Evolutionary conservation across 108 stramenopile species (phyloP).

Genomic region (Tribonema minus): DNA sequence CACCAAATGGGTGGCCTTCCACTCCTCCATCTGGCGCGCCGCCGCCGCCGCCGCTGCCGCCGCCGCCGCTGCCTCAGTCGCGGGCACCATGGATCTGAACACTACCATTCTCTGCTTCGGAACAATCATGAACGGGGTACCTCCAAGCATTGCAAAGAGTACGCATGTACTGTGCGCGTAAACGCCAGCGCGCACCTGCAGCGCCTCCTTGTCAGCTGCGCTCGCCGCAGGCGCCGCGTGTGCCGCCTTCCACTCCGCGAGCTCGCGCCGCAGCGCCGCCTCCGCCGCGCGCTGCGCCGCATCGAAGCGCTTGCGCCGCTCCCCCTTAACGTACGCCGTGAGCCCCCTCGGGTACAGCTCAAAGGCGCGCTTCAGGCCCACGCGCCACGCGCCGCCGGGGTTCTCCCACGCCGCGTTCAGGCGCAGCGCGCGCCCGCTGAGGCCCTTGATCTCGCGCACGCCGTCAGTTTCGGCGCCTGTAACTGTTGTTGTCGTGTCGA

Average conservation of each 20-base stretch:
- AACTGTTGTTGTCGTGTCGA: slow-evolving; percentile 59
- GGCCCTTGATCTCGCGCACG: slow-evolving; percentile 26
- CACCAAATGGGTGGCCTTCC: too few relatives aligned
- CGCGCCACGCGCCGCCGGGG: slow-evolving; percentile 30
- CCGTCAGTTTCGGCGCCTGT: slow-evolving; percentile 11
- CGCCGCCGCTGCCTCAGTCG: too few relatives aligned
- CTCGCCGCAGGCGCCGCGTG: not conserved
- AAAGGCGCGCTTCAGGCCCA: slow-evolving; percentile 64
- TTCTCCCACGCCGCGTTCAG: slow-evolving; percentile 40
- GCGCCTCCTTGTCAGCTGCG: slow-evolving; percentile 36
- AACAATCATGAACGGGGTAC: too few relatives aligned
- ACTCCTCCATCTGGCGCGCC: too few relatives aligned
- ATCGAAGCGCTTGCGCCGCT: slow-evolving; percentile 47
- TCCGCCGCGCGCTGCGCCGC: slow-evolving; percentile 39
- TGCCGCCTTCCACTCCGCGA: slow-evolving; percentile 1
- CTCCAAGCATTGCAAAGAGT: too few relatives aligned
- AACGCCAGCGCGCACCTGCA: not conserved
- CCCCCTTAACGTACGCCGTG: slow-evolving; percentile 52
- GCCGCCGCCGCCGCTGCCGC: too few relatives aligned
- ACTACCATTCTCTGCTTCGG: too few relatives aligned
- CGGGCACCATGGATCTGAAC: too few relatives aligned
- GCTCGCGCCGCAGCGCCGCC: slow-evolving; percentile 18
- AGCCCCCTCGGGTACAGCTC: slow-evolving; percentile 61
- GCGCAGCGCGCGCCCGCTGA: slow-evolving; percentile 22
- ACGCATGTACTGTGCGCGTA: too few relatives aligned